Percentiles rank a stretch among this genome's conserved stretches.
Conservation (phyloP, 805 yeast genomes). For the Scheffersomyces coipomensis region DNA sequence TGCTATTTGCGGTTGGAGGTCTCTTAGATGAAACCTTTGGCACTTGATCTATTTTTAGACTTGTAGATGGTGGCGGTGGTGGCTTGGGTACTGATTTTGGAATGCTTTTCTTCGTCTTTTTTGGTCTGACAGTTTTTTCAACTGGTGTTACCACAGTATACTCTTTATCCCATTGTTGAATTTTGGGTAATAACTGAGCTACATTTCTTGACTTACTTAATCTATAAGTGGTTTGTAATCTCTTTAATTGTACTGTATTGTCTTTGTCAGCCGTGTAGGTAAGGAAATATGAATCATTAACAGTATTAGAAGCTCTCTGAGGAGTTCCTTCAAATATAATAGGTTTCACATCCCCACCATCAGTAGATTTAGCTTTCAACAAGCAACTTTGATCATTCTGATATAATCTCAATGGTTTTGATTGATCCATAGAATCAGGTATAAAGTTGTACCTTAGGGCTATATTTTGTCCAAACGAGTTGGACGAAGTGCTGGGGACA, state of each 20-base stretch:
- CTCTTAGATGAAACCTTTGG: conserved; percentile 7
- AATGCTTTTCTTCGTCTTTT: background rate
- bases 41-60: conserved; percentile 1
- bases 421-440: conserved; percentile 40
- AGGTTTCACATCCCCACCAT: conserved; percentile 15
- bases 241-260: conserved; percentile 19
- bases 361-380: conserved; percentile 27
- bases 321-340: conserved; percentile 39
- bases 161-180: conserved; percentile 19
- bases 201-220: conserved; percentile 38
- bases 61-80: conserved; percentile 1
- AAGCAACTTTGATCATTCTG: conserved; percentile 32
- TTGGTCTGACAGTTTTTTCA: conserved; percentile 1
- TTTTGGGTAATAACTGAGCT: conserved; percentile 21
- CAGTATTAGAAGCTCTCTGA: conserved; percentile 15
- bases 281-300: conserved; percentile 31
- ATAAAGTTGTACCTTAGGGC: conserved; percentile 41
- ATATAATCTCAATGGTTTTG: conserved; percentile 29
- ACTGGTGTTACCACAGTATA: background rate
- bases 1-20: conserved; percentile 13
- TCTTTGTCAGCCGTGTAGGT: conserved; percentile 13
- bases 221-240: conserved; percentile 30
- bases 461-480: conserved; percentile 4
- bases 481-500: background rate
- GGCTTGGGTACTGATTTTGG: background rate